These are phyloP conservation scores for Luffa acutangula DNA, from an alignment of 306 rosid species.

Conservation along the genomic window DNA sequence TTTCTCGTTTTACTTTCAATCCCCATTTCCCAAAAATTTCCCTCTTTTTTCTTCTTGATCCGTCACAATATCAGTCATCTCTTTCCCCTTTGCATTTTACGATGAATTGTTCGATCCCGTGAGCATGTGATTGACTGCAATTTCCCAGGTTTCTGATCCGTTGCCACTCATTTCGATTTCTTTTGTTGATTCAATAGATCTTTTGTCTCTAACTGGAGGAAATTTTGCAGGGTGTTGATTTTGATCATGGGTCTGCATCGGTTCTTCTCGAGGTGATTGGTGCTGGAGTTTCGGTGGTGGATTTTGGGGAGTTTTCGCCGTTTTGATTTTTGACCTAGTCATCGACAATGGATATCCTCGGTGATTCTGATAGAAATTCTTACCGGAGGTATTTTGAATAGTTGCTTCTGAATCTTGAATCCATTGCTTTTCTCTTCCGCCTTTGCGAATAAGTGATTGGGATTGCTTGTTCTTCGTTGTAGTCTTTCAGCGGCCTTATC, in stretches of 20 bases:
- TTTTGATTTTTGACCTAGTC: not conserved
- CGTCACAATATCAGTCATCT: not conserved
- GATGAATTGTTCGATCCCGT: not conserved
- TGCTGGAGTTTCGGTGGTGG: not conserved
- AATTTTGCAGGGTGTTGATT: not conserved
- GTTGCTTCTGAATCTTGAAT: not conserved
- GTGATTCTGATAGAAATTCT: conserved; percentile 37
- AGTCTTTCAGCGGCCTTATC: conserved; percentile 80
- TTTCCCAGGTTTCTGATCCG: not conserved
- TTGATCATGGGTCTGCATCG: not conserved
- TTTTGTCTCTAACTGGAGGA: not conserved
- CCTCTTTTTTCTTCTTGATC: not conserved
- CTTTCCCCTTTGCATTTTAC: not conserved
- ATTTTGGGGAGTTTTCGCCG: not conserved
- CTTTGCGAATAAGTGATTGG: not conserved
- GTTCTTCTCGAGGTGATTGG: conserved; percentile 2
- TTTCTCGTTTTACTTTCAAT: not conserved
- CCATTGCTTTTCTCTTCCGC: not conserved
- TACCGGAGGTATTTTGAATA: conserved; percentile 28
- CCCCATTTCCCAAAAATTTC: not conserved
- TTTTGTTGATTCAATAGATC: not conserved
- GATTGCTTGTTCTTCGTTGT: conserved; percentile 12
- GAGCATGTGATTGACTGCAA: not conserved
- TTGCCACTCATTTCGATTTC: not conserved
- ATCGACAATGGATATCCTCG: conserved; percentile 51